Base-by-base conservation (phyloP, 2,329 filamentous ascomycete species). In the Acephala macrosclerotiorum region DNA sequence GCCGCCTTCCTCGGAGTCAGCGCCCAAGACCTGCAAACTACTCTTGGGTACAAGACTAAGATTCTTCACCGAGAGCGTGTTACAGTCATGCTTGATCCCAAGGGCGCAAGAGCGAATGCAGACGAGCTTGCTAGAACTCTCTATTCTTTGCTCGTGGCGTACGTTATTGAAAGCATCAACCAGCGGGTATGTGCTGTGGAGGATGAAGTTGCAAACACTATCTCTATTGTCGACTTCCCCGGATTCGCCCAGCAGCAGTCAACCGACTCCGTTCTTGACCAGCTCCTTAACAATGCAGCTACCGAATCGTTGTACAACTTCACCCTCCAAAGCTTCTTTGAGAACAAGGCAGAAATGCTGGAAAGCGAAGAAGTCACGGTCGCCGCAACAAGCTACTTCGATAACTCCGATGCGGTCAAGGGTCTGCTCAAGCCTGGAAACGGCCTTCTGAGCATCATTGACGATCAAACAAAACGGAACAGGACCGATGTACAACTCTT, bases 21-120 rank as follows among this genome's bases (percentile, higher is more conserved):
- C 73, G 87, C 91, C 11, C 84, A 88, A 58, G 93, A 97, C 66
- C 84, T 99, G 6, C 94, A 99, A 80, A 89, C 87, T 45, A 97
- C 93, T 35, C 83, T 99, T 65, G 93, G 94, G 2, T 97, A 97
- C 83, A 96, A 97, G 81, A 98, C 94, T 22, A 97, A 97, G 84
- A 97, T 96, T 72, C 90, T 99, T 64, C 92, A 96, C 76, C 91
- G 94, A 69, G 96, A 99, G 82, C 91, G 96, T 62, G 96, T 99
- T n/a, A 99, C 96, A 0, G 92, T 99, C 70, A 97, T 99, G 94
- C 86, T 99, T 38, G 96, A 99, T 75, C 93, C 95, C 7, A 89
- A 89, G 64, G 96, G 96, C 45, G 96, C 96, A 55, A 90, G 94
- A 59, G 90, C 89, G 45, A 97, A 97, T 72, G 96, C 96, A 18